Evolutionary conservation across 331 rosid genomes (phyloP).

Genomic region (Acacia concinna): DNA sequence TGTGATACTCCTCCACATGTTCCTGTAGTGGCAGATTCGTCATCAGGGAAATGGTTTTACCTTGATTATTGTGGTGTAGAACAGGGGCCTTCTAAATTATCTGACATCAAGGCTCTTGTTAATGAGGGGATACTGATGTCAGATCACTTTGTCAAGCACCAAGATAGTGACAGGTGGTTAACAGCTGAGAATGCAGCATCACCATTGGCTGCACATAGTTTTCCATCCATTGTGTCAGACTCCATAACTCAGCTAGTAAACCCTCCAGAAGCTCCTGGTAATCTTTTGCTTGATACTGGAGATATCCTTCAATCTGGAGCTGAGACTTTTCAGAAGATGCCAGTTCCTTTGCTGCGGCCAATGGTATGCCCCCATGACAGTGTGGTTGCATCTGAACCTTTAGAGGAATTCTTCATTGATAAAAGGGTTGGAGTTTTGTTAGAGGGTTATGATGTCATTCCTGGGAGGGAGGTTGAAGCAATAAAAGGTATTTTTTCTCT

Average conservation of each 20-base stretch:
- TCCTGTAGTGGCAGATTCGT: conserved; percentile 59
- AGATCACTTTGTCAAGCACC: conserved; percentile 92
- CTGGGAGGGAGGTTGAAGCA: conserved; percentile 87
- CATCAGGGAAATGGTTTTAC: conserved; percentile 92
- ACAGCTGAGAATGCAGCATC: conserved; percentile 97
- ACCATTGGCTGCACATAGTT: conserved; percentile 66
- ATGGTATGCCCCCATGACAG: conserved; percentile 34
- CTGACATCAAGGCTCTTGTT: conserved; percentile 81
- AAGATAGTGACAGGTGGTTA: conserved; percentile 92
- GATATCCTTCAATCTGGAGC: conserved; percentile 54
- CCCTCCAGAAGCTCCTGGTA: conserved; percentile 99
- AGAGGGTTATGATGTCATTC: conserved; percentile 71
- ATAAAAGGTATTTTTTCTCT: conserved; percentile 58
- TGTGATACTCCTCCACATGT: conserved; percentile 98
- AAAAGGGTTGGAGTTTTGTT: conserved; percentile 75
- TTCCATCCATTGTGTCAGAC: conserved; percentile 72
- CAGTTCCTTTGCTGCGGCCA: conserved; percentile 31
- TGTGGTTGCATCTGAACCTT: conserved; percentile 45
- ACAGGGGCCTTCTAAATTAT: conserved; percentile 78
- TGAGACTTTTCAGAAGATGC: conserved; percentile 40
- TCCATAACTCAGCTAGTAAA: conserved; percentile 75
- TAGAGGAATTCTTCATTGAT: conserved; percentile 71
- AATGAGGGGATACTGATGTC: conserved; percentile 80
- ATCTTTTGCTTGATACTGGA: conserved; percentile 64
- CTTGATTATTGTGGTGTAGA: conserved; percentile 82